Evolutionary conservation across 1,139 yeast genomes (phyloP).

Genomic region (Magnusiomyces fungicola): DNA sequence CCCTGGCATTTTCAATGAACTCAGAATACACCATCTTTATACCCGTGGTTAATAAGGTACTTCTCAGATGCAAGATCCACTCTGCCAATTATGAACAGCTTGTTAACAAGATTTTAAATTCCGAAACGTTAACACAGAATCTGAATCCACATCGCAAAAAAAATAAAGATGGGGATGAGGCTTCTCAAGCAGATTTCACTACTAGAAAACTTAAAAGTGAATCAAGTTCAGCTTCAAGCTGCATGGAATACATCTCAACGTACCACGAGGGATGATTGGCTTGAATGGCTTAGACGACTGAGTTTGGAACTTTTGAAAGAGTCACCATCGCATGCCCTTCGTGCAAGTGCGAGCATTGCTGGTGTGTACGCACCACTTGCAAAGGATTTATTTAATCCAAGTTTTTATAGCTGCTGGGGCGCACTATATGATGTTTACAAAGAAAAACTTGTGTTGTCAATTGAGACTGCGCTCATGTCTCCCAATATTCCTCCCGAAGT

Average conservation of each 20-base stretch:
- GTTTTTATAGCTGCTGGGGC: slow-evolving; percentile 95
- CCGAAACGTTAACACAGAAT: slow-evolving; percentile 84
- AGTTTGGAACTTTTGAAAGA: slow-evolving; percentile 83
- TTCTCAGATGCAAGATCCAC: slow-evolving; percentile 57
- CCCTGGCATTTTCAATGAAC: slow-evolving; percentile 73
- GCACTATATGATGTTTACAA: slow-evolving; percentile 88
- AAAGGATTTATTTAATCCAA: slow-evolving; percentile 84
- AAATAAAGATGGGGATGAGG: slow-evolving; percentile 48
- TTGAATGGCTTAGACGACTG: slow-evolving; percentile 88
- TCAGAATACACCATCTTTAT: slow-evolving; percentile 79
- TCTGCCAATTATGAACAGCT: slow-evolving; percentile 75
- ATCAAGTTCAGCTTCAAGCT: slow-evolving; percentile 64
- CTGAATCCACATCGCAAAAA: slow-evolving; percentile 45
- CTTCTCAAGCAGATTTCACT: slow-evolving; percentile 59
- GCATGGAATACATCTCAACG: slow-evolving; percentile 93
- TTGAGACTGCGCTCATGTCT: slow-evolving; percentile 81
- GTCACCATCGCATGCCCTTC: slow-evolving; percentile 88
- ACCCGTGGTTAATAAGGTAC: slow-evolving; percentile 72
- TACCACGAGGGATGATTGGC: slow-evolving; percentile 94
- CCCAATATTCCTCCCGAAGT: slow-evolving; percentile 95
- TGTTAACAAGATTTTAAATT: slow-evolving; percentile 67
- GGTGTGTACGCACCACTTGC: slow-evolving; percentile 85
- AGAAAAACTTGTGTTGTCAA: slow-evolving; percentile 78
- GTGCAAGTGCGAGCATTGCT: slow-evolving; percentile 91
- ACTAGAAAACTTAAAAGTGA: slow-evolving; percentile 73